phyloP scores from a whole-genome alignment of 352 stramenopile species.

The Pythium volutum region DNA sequence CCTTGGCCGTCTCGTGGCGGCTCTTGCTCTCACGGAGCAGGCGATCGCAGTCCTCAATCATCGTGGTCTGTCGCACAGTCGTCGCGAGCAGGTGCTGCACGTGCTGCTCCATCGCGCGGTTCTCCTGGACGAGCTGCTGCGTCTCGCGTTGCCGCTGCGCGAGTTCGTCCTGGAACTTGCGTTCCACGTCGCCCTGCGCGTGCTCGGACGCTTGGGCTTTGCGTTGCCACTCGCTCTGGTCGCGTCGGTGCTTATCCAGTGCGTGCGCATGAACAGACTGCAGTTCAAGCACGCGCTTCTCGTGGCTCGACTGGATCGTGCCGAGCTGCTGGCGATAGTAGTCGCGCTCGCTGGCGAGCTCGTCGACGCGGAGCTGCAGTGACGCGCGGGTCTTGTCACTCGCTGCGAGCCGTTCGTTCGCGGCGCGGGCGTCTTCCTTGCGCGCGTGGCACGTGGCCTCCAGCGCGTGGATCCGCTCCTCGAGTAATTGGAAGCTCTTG shows the following conservation, averaged over 20 bases:
- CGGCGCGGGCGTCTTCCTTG: constrained; percentile 10
- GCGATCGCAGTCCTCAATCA: constrained; percentile 75
- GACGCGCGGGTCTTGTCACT: constrained; percentile 38
- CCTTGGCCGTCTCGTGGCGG: constrained; percentile 32
- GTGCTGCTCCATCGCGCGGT: constrained; percentile 37
- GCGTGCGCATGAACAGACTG: constrained; percentile 30
- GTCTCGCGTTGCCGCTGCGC: constrained; percentile 28
- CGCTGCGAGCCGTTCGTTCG: constrained; percentile 8
- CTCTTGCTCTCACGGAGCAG: constrained; percentile 42
- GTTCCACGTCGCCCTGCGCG: constrained; percentile 19
- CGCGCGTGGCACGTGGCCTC: constrained; percentile 32
- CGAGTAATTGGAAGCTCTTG: constrained; percentile 52
- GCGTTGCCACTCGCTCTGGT: constrained; percentile 35
- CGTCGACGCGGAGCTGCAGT: constrained; percentile 31
- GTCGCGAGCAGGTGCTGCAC: constrained; percentile 54
- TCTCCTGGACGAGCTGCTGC: constrained; percentile 26
- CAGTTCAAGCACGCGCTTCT: constrained; percentile 35
- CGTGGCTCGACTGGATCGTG: constrained; percentile 26
- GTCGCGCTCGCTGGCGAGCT: constrained; percentile 31
- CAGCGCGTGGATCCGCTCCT: constrained; percentile 42
- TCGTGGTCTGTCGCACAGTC: constrained; percentile 57
- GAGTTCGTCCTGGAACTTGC: constrained; percentile 33
- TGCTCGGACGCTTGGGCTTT: constrained; percentile 25
- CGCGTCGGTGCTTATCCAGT: constrained; percentile 20
- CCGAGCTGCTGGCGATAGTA: constrained; percentile 25